Base-by-base conservation (phyloP, 1,139 yeast genomes). In the Zygosaccharomyces pseudobailii region DNA sequence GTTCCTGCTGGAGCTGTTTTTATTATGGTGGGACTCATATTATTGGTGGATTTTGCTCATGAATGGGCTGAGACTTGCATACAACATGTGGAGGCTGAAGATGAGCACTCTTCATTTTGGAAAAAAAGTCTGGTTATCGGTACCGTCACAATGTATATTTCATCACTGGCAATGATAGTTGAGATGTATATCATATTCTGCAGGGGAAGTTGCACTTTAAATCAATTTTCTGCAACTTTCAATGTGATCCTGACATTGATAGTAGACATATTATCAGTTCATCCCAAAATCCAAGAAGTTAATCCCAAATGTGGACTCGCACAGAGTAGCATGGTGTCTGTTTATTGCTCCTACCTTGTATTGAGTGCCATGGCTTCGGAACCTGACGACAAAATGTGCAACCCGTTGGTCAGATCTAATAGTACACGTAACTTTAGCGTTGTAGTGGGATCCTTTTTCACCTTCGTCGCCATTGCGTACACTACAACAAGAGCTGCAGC, bases 21-120 rank as follows among this genome's bases (percentile, higher is more conserved):
- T 67, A 76, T 92, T 33, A 83, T 94, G 6, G 88, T 92, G 53
- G 98, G 98, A 0, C 74, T 94, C 49, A 87, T 94, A 8, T 73
- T 94, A 43, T 71, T 94, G 46, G 97, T 94, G 27, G 98, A 94
- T 67, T 92, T 89, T 74, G 97, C 98, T 9, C 98, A 94, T 67
- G 94, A 94, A 51, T 94, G 97, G 97, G 97, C 98, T 0, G 99
- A 94, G 61, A 87, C 86, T 8, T 94, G 98, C 65, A 76, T 92
- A 47, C 92, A 85, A 56, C 87, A 88, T 60, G 88, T 92, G 42
- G 97, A 92, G 65, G 75, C 79, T 55, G 94, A 86, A 56, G 96
- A 90, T 53, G 84, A 90, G 43, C 78, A 81, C 45, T 59, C 73
- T 2, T 50, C 63, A 3, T 77, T 87, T 56, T 92, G 98, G 98